Percentiles rank a stretch among this genome's conserved stretches.
Evolutionary conservation across 2,329 filamentous ascomycete species (phyloP).

Genomic region (Aspergillus ochraceoroseus): DNA sequence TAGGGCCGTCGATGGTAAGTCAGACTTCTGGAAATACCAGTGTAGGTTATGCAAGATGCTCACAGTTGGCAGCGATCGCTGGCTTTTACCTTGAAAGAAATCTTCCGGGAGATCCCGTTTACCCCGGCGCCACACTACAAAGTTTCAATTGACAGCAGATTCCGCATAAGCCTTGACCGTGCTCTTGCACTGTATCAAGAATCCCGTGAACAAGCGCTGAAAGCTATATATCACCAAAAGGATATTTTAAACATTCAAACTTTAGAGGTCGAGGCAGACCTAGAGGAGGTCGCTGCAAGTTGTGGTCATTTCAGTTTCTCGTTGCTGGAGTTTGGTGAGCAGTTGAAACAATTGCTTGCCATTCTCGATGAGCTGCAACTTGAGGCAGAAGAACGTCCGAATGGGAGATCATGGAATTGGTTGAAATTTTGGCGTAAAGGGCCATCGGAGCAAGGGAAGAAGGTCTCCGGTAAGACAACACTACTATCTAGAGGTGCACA

Average conservation of each 20-base stretch:
- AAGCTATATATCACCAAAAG: constrained; percentile 73
- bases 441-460: constrained; percentile 23
- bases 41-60: constrained; percentile 2
- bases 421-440: constrained; percentile 65
- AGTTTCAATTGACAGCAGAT: constrained; percentile 72
- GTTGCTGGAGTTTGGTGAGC: constrained; percentile 82
- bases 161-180: constrained; percentile 72
- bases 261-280: constrained; percentile 78
- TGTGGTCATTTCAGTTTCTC: constrained; percentile 96
- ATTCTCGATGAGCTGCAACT: constrained; percentile 78
- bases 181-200: constrained; percentile 74
- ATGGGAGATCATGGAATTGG: constrained; percentile 74
- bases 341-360: constrained; percentile 76
- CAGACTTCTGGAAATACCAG: not conserved
- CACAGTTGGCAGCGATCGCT: constrained; percentile 63
- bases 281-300: constrained; percentile 95
- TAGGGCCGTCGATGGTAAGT: constrained; percentile 78
- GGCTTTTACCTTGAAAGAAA: constrained; percentile 83
- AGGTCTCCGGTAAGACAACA: constrained; percentile 1
- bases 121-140: constrained; percentile 60
- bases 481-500: not conserved
- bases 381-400: constrained; percentile 58
- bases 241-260: constrained; percentile 64
- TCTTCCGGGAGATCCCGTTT: constrained; percentile 83
- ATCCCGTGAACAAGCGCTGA: constrained; percentile 69